These are phyloP conservation scores for Aspergillus amoenus DNA, from an alignment of 2,329 filamentous ascomycete species.

Conservation along the genomic window DNA sequence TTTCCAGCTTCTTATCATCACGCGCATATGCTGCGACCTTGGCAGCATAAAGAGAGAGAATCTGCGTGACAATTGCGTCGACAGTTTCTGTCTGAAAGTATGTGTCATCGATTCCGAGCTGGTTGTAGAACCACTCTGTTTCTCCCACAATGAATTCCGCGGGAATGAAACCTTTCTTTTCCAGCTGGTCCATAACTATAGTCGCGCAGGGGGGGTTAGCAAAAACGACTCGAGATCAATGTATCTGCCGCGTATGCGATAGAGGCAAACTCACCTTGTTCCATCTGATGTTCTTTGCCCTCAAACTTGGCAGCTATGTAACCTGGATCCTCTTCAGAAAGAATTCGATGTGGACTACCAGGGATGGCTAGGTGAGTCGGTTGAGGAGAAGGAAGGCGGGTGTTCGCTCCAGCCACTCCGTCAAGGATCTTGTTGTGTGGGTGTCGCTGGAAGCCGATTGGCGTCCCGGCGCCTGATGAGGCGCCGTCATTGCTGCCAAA, in stretches of 20 bases:
- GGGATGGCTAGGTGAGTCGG: constrained; percentile 81
- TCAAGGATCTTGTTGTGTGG: constrained; percentile 60
- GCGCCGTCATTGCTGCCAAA: constrained; percentile 32
- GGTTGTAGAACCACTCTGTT: constrained; percentile 95
- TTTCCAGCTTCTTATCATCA: constrained; percentile 91
- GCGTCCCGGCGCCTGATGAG: constrained; percentile 40
- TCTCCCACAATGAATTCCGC: constrained; percentile 78
- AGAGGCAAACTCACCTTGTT: constrained; percentile 59
- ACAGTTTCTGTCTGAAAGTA: constrained; percentile 92
- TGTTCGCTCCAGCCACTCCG: constrained; percentile 51
- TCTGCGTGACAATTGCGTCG: constrained; percentile 85
- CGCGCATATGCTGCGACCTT: constrained; percentile 92
- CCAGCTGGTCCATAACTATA: constrained; percentile 76
- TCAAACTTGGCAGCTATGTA: constrained; percentile 94
- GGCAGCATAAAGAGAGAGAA: constrained; percentile 93
- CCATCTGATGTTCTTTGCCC: constrained; percentile 90
- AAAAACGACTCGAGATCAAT: background rate
- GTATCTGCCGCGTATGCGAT: background rate
- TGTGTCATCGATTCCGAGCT: constrained; percentile 96
- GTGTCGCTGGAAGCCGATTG: constrained; percentile 43
- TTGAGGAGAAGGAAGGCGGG: constrained; percentile 77
- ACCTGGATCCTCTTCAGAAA: constrained; percentile 86
- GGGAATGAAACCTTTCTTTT: constrained; percentile 82
- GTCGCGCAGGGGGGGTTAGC: background rate
- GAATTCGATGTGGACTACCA: constrained; percentile 62